These are phyloP conservation scores for Coleophoma cylindrospora DNA, from an alignment of 2,329 filamentous ascomycete genomes.

Conservation along the genomic window DNA sequence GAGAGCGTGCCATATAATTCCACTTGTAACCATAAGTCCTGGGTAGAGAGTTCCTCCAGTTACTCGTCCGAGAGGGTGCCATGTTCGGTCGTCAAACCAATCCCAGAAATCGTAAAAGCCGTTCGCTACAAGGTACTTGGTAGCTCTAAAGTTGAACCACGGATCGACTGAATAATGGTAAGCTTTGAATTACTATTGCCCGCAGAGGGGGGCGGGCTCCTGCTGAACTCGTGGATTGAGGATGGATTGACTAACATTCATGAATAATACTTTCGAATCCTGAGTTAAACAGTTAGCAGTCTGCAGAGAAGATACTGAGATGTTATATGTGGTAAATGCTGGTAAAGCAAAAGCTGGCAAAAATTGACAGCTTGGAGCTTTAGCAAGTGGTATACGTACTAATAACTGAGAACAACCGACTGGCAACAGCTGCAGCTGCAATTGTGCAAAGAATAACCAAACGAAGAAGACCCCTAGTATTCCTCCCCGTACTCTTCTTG, in stretches of 20 bases:
- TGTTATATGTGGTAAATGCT: no score
- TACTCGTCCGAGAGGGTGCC: slow-evolving; percentile 96
- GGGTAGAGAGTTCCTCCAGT: slow-evolving; percentile 98
- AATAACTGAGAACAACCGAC: slow-evolving; percentile 96
- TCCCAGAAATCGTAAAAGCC: slow-evolving; percentile 99
- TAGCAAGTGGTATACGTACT: slow-evolving; percentile 53
- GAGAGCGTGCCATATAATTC: slow-evolving; percentile 90
- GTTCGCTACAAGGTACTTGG: slow-evolving; percentile 94
- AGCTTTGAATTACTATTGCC: slow-evolving; percentile 20
- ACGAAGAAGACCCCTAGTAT: slow-evolving; percentile 77
- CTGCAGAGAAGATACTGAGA: background rate
- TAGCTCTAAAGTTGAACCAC: slow-evolving; percentile 99
- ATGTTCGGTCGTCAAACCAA: slow-evolving; percentile 99
- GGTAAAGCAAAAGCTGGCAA: slow-evolving; percentile 1
- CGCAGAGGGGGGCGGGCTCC: slow-evolving; percentile 18
- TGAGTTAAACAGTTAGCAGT: slow-evolving; percentile 34
- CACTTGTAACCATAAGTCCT: slow-evolving; percentile 98
- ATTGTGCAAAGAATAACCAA: slow-evolving; percentile 89
- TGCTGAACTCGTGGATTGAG: slow-evolving; percentile 8
- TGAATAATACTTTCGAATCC: slow-evolving; percentile 99
- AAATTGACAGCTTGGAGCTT: slow-evolving; percentile 6
- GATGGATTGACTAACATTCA: slow-evolving; percentile 69
- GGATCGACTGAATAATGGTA: slow-evolving; percentile 71
- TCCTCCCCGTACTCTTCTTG: slow-evolving; percentile 74
- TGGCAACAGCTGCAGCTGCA: slow-evolving; percentile 84